phyloP scores from a whole-genome alignment of 2,329 filamentous ascomycete species.

The Ophiostoma triangulosporum region DNA sequence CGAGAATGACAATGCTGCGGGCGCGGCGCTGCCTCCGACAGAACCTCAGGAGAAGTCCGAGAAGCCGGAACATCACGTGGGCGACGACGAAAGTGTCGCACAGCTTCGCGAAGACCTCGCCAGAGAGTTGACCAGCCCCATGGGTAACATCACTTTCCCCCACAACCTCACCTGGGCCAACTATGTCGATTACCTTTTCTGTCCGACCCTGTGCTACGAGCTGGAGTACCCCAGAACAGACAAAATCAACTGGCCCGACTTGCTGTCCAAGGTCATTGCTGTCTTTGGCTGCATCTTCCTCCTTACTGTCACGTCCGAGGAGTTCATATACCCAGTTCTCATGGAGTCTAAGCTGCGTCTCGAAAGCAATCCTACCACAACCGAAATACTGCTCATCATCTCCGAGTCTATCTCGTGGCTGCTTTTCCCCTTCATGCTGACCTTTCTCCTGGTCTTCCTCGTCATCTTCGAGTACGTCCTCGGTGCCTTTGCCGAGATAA shows the following conservation, averaged over 20 bases:
- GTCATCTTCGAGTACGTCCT: conserved; percentile 97
- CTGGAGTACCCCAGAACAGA: conserved; percentile 80
- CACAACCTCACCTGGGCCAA: conserved; percentile 73
- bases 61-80: neutral
- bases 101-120: conserved; percentile 77
- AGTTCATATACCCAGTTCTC: conserved; percentile 88
- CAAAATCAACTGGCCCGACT: conserved; percentile 62
- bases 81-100: conserved; percentile 37
- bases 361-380: conserved; percentile 27
- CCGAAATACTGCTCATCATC: conserved; percentile 66
- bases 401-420: conserved; percentile 83
- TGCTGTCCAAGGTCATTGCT: conserved; percentile 74
- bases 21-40: neutral
- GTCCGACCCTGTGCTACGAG: conserved; percentile 94
- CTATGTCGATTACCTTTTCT: conserved; percentile 76
- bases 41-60: neutral
- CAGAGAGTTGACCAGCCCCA: conserved; percentile 77
- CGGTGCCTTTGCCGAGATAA: conserved; percentile 89
- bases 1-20: conserved; percentile 20
- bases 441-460: conserved; percentile 86
- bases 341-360: conserved; percentile 50
- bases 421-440: conserved; percentile 94
- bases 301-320: conserved; percentile 78
- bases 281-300: conserved; percentile 96
- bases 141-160: conserved; percentile 83